Conservation (phyloP, 1,284 basidiomycete species). For the Caloboletus firmus region DNA sequence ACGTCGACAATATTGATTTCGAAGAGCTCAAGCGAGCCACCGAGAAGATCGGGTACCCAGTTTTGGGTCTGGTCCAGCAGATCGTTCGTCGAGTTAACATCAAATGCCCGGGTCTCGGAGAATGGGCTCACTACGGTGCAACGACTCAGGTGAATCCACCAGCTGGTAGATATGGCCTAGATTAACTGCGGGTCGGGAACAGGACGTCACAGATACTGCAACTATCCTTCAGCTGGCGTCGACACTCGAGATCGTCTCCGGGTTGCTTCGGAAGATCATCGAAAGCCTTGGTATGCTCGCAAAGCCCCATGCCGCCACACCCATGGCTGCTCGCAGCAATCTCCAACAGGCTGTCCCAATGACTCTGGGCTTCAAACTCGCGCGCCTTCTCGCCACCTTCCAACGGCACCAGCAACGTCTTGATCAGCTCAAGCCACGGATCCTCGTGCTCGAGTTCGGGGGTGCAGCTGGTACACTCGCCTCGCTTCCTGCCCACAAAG, state of each 20-base stretch:
- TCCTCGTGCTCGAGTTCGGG: slow-evolving; percentile 43
- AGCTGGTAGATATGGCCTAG: not conserved
- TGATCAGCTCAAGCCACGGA: slow-evolving; percentile 35
- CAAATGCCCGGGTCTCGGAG: slow-evolving; percentile 38
- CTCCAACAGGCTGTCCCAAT: slow-evolving; percentile 49
- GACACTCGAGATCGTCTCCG: slow-evolving; percentile 38
- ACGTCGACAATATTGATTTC: slow-evolving; percentile 40
- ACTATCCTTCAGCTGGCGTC: slow-evolving; percentile 43
- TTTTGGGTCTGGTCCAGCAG: slow-evolving; percentile 44
- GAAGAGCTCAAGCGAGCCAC: slow-evolving; percentile 40
- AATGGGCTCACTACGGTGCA: slow-evolving; percentile 48
- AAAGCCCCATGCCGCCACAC: slow-evolving; percentile 35
- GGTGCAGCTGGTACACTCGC: slow-evolving; percentile 47
- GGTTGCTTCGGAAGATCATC: slow-evolving; percentile 33
- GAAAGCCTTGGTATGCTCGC: slow-evolving; percentile 32
- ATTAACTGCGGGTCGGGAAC: not conserved
- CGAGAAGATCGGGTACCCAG: slow-evolving; percentile 44
- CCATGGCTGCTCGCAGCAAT: slow-evolving; percentile 48
- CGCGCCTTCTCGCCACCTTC: slow-evolving; percentile 44
- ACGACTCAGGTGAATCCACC: slow-evolving; percentile 42
- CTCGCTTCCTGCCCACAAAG: slow-evolving; percentile 41
- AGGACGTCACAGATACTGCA: slow-evolving; percentile 49
- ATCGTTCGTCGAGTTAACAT: slow-evolving; percentile 40
- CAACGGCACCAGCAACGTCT: slow-evolving; percentile 40
- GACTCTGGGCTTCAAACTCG: slow-evolving; percentile 47